A percentile compares a stretch with the other conserved stretches of the same genome.
These are phyloP conservation scores for Trichoderma asperellum DNA, from an alignment of 2,329 filamentous ascomycete genomes.

Conservation along the genomic window DNA sequence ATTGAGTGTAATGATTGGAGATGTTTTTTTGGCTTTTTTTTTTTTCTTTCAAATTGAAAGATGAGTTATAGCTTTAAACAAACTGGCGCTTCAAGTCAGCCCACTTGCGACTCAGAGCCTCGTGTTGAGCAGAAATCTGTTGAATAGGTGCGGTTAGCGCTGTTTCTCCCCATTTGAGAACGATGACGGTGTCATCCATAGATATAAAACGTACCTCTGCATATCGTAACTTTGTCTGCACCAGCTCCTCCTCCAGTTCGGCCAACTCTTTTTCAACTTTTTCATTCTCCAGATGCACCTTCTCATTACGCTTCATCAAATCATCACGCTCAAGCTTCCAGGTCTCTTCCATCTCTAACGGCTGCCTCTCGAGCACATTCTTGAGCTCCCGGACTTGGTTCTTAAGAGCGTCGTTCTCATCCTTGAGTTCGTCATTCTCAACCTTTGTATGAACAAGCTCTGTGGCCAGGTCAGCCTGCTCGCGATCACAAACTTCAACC, in stretches of 20 bases:
- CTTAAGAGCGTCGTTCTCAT: slow-evolving; percentile 86
- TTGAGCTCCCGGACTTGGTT: slow-evolving; percentile 85
- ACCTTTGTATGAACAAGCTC: slow-evolving; percentile 92
- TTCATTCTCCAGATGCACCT: slow-evolving; percentile 92
- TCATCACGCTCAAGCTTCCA: slow-evolving; percentile 86
- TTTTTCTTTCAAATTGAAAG: background rate
- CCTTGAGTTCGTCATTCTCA: slow-evolving; percentile 84
- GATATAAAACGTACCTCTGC: slow-evolving; percentile 73
- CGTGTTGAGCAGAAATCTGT: slow-evolving; percentile 73
- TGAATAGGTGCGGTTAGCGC: background rate
- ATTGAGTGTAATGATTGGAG: background rate
- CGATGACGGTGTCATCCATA: background rate
- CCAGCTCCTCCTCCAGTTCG: slow-evolving; percentile 90
- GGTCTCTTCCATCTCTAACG: slow-evolving; percentile 80
- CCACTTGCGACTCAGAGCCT: slow-evolving; percentile 76
- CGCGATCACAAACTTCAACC: slow-evolving; percentile 83
- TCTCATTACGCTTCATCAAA: slow-evolving; percentile 88
- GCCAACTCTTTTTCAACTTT: slow-evolving; percentile 84
- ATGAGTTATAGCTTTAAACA: slow-evolving; percentile 38
- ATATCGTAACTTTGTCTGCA: slow-evolving; percentile 91
- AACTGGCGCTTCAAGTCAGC: slow-evolving; percentile 69
- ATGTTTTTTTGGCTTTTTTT: background rate
- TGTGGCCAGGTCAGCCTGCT: slow-evolving; percentile 88
- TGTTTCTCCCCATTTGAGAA: slow-evolving; percentile 30
- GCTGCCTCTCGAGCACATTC: slow-evolving; percentile 85